Conservation (phyloP, 306 rosid genomes). For the Sicyos baderoa region DNA sequence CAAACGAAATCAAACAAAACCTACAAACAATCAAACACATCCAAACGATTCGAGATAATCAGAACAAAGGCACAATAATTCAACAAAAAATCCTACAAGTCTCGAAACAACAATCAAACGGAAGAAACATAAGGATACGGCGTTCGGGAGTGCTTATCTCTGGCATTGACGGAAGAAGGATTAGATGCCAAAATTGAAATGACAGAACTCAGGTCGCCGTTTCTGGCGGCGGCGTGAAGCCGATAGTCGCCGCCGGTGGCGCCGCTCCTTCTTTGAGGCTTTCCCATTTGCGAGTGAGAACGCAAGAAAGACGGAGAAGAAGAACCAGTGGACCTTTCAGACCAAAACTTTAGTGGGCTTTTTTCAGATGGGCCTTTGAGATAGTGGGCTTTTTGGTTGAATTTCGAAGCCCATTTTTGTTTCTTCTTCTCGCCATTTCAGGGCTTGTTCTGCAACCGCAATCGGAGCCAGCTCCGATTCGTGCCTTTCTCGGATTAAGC, state of each 20-base stretch:
- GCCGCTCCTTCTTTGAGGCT: slow-evolving; percentile 25
- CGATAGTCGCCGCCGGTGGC: slow-evolving; percentile 29
- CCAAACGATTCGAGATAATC: neutral
- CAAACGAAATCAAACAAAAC: neutral
- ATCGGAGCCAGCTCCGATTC: no score
- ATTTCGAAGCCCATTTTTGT: neutral
- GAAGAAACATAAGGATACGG: slow-evolving; percentile 7
- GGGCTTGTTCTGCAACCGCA: no score
- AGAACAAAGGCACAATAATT: neutral
- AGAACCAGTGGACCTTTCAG: neutral
- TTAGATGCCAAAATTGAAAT: slow-evolving; percentile 48
- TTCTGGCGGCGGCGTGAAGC: slow-evolving; percentile 77
- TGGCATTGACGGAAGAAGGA: slow-evolving; percentile 60
- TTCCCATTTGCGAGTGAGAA: slow-evolving; percentile 14
- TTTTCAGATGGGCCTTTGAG: neutral
- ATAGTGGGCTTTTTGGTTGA: neutral
- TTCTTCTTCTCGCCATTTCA: no score
- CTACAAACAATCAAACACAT: neutral
- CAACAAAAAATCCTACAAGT: neutral
- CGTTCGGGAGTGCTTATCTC: slow-evolving; percentile 40
- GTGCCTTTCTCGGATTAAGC: no score
- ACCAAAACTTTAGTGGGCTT: slow-evolving; percentile 3
- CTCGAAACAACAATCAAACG: neutral
- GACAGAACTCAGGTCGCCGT: slow-evolving; percentile 57
- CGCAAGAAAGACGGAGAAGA: neutral